Evolutionary conservation across 169 alveolate genomes (phyloP).

Genomic region (Eimeria maxima): DNA sequence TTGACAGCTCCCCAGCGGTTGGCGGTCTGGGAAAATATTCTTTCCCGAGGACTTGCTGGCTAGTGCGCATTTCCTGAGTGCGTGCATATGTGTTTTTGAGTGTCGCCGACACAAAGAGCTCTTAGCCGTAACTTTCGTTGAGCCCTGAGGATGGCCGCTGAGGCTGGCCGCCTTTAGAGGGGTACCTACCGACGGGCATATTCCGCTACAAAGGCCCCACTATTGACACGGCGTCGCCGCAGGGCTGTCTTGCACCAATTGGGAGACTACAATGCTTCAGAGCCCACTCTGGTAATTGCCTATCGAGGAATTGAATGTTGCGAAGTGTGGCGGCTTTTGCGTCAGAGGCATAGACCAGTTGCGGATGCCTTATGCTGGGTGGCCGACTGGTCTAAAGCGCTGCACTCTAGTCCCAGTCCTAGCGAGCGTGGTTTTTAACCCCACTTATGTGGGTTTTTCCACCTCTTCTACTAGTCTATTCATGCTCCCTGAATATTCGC

Average conservation of each 20-base stretch:
- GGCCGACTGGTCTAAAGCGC: slow-evolving; percentile 99
- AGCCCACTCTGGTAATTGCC: not conserved
- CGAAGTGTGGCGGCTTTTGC: not conserved
- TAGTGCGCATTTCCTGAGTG: not conserved
- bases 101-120: not conserved
- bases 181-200: not conserved
- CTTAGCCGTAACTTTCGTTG: not conserved
- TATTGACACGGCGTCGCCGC: too few species aligned
- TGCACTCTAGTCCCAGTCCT: slow-evolving; percentile 99
- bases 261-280: too few species aligned
- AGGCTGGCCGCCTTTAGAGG: too few species aligned
- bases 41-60: not conserved
- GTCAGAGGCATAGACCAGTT: too few species aligned
- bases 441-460: slow-evolving; percentile 90
- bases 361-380: slow-evolving; percentile 84
- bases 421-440: slow-evolving; percentile 99
- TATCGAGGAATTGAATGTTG: not conserved
- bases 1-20: slow-evolving; percentile 65
- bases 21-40: slow-evolving; percentile 67
- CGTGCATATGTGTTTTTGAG: not conserved
- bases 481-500: too few species aligned
- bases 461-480: too few species aligned
- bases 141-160: too few species aligned
- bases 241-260: too few species aligned
- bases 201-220: not conserved